Base-by-base conservation (phyloP, 2,329 filamentous ascomycete species). In the Penicillium sp. region DNA sequence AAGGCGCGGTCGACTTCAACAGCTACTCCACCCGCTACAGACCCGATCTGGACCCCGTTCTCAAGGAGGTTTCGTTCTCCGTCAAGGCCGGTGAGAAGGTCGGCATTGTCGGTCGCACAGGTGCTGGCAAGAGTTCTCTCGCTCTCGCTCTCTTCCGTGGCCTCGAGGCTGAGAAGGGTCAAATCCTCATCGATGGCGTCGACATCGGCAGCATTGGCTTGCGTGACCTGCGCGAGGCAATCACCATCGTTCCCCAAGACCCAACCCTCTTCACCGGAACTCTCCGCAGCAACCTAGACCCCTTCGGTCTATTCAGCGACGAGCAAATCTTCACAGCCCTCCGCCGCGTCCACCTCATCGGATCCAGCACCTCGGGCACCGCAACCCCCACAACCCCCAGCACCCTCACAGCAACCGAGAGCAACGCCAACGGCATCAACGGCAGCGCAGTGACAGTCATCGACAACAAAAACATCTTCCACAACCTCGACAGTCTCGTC, bases 231-330 rank as follows among this genome's bases (percentile, higher is more conserved):
- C 89, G 94, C 52, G 89, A 96, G 75, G 88, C 90, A 44, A 95
- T 99, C 66, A 97, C 95, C 0, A 97, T 99, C 74, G 94, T 99
- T 54, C 94, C 94, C 27, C 94, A 99, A 77, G 94, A 99, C 70
- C 94, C 51, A 0, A 97, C 93, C 0, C 81, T 97, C 1, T 97
- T 97, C 75, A 92, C 87, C 13, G 93, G 93, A 61, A 97, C 92
- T 0, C 89, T 97, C 59, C 86, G 93, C 59, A 92, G 81, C 71
- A 99, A 99, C 70, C 82, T 99, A 21, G 94, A 99, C 71, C 94
- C 94, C 0, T 99, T 99, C 73, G 83, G 86, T 14, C 77, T 90
- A 36, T 96, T 96, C 75, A 92, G 88, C 0, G 92, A 99, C 66
- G 91, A 94, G 58, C 85, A 97, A 63, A 90, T 99, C 44, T 97